Evolutionary conservation across 176 grass and related monocot species (phyloP).

Genomic region (Leersia perrieri): DNA sequence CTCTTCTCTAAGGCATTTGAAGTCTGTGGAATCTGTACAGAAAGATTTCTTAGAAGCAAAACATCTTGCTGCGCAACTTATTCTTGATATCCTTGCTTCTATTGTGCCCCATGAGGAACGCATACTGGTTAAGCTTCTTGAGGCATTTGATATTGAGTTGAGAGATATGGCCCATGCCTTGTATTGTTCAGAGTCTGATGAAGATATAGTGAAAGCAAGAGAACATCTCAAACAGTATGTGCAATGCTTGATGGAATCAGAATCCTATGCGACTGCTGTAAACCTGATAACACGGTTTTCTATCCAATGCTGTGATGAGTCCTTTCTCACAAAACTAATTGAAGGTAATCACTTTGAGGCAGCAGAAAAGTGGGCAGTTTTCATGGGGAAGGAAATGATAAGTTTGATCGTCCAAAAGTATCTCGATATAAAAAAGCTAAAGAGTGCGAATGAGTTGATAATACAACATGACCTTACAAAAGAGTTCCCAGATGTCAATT

Average conservation of each 20-base stretch:
- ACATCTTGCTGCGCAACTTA: slow-evolving; percentile 47
- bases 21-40: slow-evolving; percentile 39
- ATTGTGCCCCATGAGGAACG: slow-evolving; percentile 66
- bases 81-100: slow-evolving; percentile 68
- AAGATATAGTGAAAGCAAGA: slow-evolving; percentile 42
- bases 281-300: slow-evolving; percentile 65
- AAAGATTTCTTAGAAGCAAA: slow-evolving; percentile 86
- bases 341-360: slow-evolving; percentile 62
- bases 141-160: slow-evolving; percentile 76
- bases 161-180: slow-evolving; percentile 67
- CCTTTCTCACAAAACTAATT: slow-evolving; percentile 66
- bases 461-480: slow-evolving; percentile 71
- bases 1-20: slow-evolving; percentile 75
- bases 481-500: slow-evolving; percentile 80
- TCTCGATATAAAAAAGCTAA: slow-evolving; percentile 74
- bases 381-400: slow-evolving; percentile 70
- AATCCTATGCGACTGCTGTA: slow-evolving; percentile 70
- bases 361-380: slow-evolving; percentile 76
- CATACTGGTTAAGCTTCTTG: slow-evolving; percentile 86
- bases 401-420: slow-evolving; percentile 75
- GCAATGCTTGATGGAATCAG: slow-evolving; percentile 53
- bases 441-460: slow-evolving; percentile 77
- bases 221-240: slow-evolving; percentile 51
- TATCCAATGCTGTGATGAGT: slow-evolving; percentile 57
- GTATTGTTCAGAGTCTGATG: slow-evolving; percentile 53